phyloP scores from a whole-genome alignment of 805 yeast species.

The Metahyphopichia silvanorum region DNA sequence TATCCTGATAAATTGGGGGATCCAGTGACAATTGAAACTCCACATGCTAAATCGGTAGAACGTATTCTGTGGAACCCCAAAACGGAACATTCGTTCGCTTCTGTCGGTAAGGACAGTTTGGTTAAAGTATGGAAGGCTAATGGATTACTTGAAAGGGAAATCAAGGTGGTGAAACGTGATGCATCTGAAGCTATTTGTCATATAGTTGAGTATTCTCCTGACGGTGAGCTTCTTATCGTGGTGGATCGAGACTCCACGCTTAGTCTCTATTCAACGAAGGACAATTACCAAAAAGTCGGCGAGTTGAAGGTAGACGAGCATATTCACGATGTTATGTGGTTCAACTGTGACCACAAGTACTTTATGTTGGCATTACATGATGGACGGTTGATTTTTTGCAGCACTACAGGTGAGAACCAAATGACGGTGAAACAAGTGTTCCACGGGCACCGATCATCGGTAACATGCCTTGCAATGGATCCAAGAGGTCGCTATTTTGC shows the following conservation, averaged over 20 bases:
- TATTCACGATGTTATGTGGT: constrained; percentile 45
- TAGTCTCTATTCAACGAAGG: constrained; percentile 27
- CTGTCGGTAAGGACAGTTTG: constrained; percentile 46
- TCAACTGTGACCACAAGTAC: constrained; percentile 34
- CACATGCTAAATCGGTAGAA: constrained; percentile 39
- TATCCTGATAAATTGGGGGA: constrained; percentile 25
- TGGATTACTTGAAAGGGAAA: constrained; percentile 28
- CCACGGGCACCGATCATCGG: constrained; percentile 49
- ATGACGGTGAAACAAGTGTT: constrained; percentile 15
- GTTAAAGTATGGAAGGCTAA: constrained; percentile 47
- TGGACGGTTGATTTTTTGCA: constrained; percentile 39
- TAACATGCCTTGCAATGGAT: constrained; percentile 46
- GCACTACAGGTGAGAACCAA: constrained; percentile 5
- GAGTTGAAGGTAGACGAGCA: constrained; percentile 20
- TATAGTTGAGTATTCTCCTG: constrained; percentile 38
- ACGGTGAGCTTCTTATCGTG: constrained; percentile 45
- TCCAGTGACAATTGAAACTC: constrained; percentile 36
- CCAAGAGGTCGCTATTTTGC: constrained; percentile 50
- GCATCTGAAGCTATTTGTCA: constrained; percentile 10
- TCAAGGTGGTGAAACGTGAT: constrained; percentile 20
- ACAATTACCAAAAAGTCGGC: constrained; percentile 25
- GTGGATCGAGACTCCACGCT: constrained; percentile 39
- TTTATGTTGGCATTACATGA: constrained; percentile 41
- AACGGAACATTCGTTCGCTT: constrained; percentile 42
- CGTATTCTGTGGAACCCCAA: constrained; percentile 49